Evolutionary conservation across 2,329 filamentous ascomycete genomes (phyloP).

Genomic region (Diplocarpon mali): DNA sequence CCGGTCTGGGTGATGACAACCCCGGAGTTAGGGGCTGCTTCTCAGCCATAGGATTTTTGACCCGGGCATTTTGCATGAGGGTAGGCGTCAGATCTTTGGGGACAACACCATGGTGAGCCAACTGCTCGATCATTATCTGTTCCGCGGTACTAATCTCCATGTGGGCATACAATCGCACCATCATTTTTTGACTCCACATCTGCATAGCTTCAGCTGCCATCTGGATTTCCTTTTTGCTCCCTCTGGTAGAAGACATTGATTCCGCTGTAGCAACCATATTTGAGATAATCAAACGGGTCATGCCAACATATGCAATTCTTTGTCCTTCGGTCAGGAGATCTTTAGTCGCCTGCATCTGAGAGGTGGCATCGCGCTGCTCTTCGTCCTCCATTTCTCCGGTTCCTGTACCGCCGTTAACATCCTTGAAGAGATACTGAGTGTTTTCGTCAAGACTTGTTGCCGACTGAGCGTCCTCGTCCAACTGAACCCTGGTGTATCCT

Average conservation of each 20-base stretch:
- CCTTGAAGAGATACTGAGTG: constrained; percentile 89
- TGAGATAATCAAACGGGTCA: constrained; percentile 71
- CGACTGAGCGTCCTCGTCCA: constrained; percentile 90
- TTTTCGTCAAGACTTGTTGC: constrained; percentile 96
- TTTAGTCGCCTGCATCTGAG: constrained; percentile 93
- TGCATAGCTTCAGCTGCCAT: constrained; percentile 66
- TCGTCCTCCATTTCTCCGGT: constrained; percentile 59
- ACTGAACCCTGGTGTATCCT: constrained; percentile 88
- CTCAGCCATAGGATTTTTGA: constrained; percentile 81
- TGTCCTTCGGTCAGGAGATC: constrained; percentile 91
- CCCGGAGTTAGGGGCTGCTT: constrained; percentile 24
- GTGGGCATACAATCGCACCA: constrained; percentile 85
- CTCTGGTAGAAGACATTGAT: constrained; percentile 44
- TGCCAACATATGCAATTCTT: constrained; percentile 87
- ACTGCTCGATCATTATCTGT: constrained; percentile 97
- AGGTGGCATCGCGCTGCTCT: constrained; percentile 72
- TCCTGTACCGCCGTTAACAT: constrained; percentile 44
- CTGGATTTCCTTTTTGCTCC: constrained; percentile 60
- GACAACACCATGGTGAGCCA: constrained; percentile 83
- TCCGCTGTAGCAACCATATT: constrained; percentile 64
- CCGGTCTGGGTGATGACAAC: constrained; percentile 17
- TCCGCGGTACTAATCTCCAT: constrained; percentile 92
- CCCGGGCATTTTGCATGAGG: constrained; percentile 82
- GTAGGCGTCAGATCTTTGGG: constrained; percentile 73
- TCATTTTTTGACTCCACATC: constrained; percentile 98